Conservation (phyloP, 129 eudicot genomes). For the Helianthus annuus region DNA sequence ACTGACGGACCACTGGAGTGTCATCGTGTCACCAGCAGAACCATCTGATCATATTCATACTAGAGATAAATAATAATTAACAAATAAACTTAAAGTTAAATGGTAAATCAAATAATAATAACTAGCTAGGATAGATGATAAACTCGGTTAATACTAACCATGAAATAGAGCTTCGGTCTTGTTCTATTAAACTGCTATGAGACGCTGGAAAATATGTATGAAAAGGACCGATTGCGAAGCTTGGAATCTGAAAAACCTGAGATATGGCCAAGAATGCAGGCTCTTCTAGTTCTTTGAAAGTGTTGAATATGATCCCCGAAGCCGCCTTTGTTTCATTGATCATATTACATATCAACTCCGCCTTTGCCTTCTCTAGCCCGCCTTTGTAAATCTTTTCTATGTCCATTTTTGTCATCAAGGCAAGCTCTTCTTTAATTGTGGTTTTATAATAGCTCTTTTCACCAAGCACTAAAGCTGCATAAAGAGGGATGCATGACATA, state of each 20-base stretch:
- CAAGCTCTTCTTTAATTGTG: slow-evolving; percentile 20
- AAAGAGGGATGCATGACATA: slow-evolving; percentile 15
- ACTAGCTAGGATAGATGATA: too few species aligned
- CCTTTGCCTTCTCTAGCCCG: slow-evolving; percentile 3
- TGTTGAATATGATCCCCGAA: slow-evolving; percentile 38
- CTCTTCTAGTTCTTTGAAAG: slow-evolving; percentile 44
- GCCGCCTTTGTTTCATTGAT: slow-evolving; percentile 36
- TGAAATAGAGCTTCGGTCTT: too few species aligned
- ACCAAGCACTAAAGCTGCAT: slow-evolving; percentile 6
- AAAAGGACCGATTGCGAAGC: slow-evolving; percentile 45
- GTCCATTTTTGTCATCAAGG: slow-evolving; percentile 37
- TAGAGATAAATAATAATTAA: too few species aligned
- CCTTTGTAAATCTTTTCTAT: slow-evolving; percentile 20
- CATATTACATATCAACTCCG: slow-evolving; percentile 14
- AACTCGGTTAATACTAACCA: too few species aligned
- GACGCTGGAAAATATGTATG: slow-evolving; percentile 28
- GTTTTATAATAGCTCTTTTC: slow-evolving; percentile 28
- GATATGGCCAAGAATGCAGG: slow-evolving; percentile 22
- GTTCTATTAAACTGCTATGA: too few species aligned
- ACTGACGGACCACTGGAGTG: too few species aligned
- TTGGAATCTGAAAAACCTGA: slow-evolving; percentile 24
- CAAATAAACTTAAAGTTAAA: too few species aligned
- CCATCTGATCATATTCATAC: too few species aligned
- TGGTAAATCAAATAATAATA: too few species aligned
- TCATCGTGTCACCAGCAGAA: too few species aligned